Evolutionary conservation across 495 filamentous ascomycete species (phyloP), one percentile per base, ranked within the genome.

Genomic region (Parathielavia hyrcaniae): DNA sequence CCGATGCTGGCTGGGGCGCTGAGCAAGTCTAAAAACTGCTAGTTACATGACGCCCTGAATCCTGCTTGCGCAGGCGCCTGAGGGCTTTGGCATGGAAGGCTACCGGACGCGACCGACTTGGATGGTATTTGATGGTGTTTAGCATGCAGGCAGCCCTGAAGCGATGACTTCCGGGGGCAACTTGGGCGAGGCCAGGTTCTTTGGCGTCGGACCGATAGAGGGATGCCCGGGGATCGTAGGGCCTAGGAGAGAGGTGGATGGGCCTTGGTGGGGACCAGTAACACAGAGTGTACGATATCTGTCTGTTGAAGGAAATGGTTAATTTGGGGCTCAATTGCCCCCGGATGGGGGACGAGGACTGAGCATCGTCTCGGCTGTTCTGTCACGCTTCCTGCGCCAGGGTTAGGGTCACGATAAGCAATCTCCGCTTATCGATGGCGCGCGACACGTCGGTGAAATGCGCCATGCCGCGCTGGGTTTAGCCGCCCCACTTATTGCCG

Each of bases 1-100:
- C 76, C 57, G 90, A 93, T 73, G 86, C 82, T 56, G 85, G 90
- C 63, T 96, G 91, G 91, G 91, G 91, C 58, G 88, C 89, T 49
- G 91, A 96, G 78, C 74, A 93, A 77, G 86, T 95, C 51, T 95
- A 86, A 64, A n/a, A 12, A 14, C 3, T 30, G 5, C 14, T 22
- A 3, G n/a, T 12, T n/a, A 53, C 16, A 34, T 11, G 39, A 38
- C 2, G n/a, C 17, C 32, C 16, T 0, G 16, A 38, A 41, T 41
- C n/a, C n/a, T 19, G n/a, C n/a, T 16, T 41, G 39, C 39, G 16
- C 16, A 26, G 4, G 26, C 1, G 9, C 11, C 11, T 11, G 12
- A 12, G 44, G 14, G 44, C 10, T 5, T 49, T 20, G 36, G 11
- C 13, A 40, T 14, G 26, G 6, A 30, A 3, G 26, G 2, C 6